phyloP scores from a whole-genome alignment of 441 rosid species.

The Gossypium schwendimanii region DNA sequence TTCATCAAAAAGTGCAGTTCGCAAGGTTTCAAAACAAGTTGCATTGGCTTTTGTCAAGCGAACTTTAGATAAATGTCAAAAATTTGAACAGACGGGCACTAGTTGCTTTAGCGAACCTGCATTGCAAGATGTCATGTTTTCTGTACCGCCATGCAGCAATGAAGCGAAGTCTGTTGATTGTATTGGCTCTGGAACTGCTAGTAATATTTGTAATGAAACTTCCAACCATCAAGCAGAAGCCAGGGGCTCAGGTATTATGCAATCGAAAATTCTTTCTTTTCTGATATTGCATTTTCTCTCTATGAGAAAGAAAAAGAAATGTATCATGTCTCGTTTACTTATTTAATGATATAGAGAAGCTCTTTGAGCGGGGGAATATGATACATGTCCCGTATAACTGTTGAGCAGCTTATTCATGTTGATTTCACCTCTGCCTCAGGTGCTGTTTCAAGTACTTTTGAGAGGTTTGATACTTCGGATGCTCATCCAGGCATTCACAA shows the following conservation, averaged over 20 bases:
- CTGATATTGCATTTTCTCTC: background rate
- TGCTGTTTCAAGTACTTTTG: conserved; percentile 52
- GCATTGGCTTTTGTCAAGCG: conserved; percentile 67
- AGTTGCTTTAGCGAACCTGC: conserved; percentile 77
- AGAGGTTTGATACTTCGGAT: conserved; percentile 26
- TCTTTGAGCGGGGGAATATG: background rate
- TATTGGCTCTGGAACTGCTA: conserved; percentile 93
- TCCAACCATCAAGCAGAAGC: conserved; percentile 60
- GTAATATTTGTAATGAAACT: conserved; percentile 72
- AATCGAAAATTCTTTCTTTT: conserved; percentile 6
- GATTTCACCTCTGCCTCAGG: conserved; percentile 37
- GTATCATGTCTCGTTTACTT: background rate
- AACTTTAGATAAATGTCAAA: conserved; percentile 62
- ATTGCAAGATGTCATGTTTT: conserved; percentile 61
- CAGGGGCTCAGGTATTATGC: conserved; percentile 70
- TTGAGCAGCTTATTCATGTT: background rate
- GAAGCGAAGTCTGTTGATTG: conserved; percentile 73
- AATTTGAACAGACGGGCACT: conserved; percentile 65
- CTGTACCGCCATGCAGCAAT: conserved; percentile 47
- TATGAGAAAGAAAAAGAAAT: background rate
- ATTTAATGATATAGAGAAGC: background rate
- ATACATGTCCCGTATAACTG: background rate
- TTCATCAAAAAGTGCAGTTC: conserved; percentile 43
- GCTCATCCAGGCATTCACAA: conserved; percentile 14
- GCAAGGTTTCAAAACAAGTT: conserved; percentile 71